Conservation (phyloP, 2,329 filamentous ascomycete species). For the Pseudocercospora vitis region DNA sequence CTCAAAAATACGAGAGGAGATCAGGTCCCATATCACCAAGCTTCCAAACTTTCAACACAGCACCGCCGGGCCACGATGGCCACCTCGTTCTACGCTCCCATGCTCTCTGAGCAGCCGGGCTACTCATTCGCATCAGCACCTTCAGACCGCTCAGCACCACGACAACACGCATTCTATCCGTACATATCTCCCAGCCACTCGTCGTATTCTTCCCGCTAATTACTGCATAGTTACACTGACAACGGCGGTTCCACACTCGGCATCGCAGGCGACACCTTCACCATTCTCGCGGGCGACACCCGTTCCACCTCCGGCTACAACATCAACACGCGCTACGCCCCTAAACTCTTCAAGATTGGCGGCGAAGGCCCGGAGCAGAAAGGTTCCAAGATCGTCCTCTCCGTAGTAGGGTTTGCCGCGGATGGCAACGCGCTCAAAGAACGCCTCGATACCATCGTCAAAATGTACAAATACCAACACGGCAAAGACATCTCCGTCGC, state of each 20-base stretch:
- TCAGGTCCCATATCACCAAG: not conserved
- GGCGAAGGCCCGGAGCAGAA: constrained; percentile 83
- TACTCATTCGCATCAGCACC: constrained; percentile 61
- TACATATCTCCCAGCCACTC: constrained; percentile 52
- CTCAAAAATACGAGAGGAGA: not conserved
- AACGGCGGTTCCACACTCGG: constrained; percentile 96
- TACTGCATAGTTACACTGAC: constrained; percentile 97
- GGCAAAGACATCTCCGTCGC: constrained; percentile 93
- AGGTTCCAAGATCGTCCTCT: constrained; percentile 82
- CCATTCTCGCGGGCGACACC: constrained; percentile 96
- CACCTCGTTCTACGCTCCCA: constrained; percentile 53
- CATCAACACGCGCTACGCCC: constrained; percentile 95
- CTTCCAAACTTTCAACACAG: not conserved
- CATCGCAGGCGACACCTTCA: constrained; percentile 90
- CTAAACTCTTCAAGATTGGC: constrained; percentile 97
- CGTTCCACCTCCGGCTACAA: constrained; percentile 94
- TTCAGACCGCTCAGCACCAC: constrained; percentile 44
- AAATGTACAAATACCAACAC: constrained; percentile 98
- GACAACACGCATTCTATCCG: constrained; percentile 89
- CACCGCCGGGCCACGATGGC: constrained; percentile 51
- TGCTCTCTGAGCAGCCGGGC: constrained; percentile 55
- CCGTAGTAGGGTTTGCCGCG: constrained; percentile 92
- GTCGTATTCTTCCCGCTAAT: too few species aligned
- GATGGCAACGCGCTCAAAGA: constrained; percentile 93
- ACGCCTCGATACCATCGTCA: constrained; percentile 89